Base-by-base conservation (phyloP, 768 basidiomycete genomes). In the Hygrophoropsis aurantiaca region DNA sequence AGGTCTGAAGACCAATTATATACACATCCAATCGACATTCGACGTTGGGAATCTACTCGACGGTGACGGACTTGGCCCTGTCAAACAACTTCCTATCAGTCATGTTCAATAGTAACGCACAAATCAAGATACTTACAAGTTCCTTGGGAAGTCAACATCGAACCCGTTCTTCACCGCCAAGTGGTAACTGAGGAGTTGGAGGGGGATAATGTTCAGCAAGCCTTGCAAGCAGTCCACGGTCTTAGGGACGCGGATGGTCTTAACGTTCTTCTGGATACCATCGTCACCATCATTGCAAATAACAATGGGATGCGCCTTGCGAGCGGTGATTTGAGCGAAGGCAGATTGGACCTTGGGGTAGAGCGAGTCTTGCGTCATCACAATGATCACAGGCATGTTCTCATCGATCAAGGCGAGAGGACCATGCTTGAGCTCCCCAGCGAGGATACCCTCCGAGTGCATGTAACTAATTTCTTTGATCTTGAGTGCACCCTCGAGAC, bases 331-430 rank as follows among this genome's bases (percentile, higher is more conserved):
- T 72, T 99, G 97, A 21, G 93, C 73, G 57, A 97, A 91, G 32
- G 97, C 97, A 7, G 87, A 89, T 61, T 97, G 94, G 37, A 97
- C 94, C 77, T 99, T 98, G 62, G 94, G 93, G 72, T 98, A 98
- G 20, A 98, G 75, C 36, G 94, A 97, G 71, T 99, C 97, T 55
- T 90, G 87, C 23, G 97, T 99, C 97, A 99, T 99, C 73, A 99
- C 84, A 71, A 99, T 92, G 74, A 98, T 98, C 57, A 98, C 92
- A 34, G 93, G 83, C 89, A 97, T 92, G 73, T 95, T 94, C 73
- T 98, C 97, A 64, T 99, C 97, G 59, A 99, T 89, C 56, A 99
- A 74, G 44, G 97, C 97, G 46, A 99, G 84, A 46, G 97, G 97
- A 37, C 97, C 97, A 65, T 99, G 97, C 76, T 99, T 99, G 55